Base-by-base conservation (phyloP, 1,284 basidiomycete genomes). In the Leccinum brunneo-olivaceum region DNA sequence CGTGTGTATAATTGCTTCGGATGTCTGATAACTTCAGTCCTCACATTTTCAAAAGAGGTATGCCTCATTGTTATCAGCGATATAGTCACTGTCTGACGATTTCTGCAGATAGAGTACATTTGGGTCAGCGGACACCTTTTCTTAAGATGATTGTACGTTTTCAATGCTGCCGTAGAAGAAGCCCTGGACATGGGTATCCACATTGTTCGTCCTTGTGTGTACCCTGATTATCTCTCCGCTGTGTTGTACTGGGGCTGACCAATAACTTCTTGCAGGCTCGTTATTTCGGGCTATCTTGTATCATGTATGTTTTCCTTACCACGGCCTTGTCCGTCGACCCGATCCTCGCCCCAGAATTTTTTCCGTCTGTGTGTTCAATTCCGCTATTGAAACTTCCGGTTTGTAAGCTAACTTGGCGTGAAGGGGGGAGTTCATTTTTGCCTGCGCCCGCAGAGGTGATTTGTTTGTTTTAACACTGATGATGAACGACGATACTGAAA, bases 21-120 rank as follows among this genome's bases (percentile, higher is more conserved):
- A 5, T 20, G 14, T 5, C 25, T n/a, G n/a, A 41, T n/a, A n/a
- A 30, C 12, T 14, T 15, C 25, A 42, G 40, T 34, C 33, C 33
- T 42, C 12, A 42, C 33, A 28, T 35, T 42, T 15, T 21, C 24
- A 11, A 14, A 15, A 5, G 40, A 42, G 40, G 40, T 42, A 28
- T 20, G n/a, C 10, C 23, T n/a, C 15, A 5, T n/a, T 2, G 6
- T 19, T 12, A 24, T 32, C 15, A 27, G 14, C 6, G 11, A 16
- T 12, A 15, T 8, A 15, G 12, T 41, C 32, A 34, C 38, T 21
- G 6, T 9, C 14, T 36, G 9, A 21, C 19, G 2, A 14, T 18
- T 33, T 11, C 16, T 9, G 11, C 16, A 43, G 43, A 10, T 44
- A n/a, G 36, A 44, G 21, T 30, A 33, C 19, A 19, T 44, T 6